Conservation (phyloP, 805 yeast genomes). For the Tetrapisispora namnaoensis region DNA sequence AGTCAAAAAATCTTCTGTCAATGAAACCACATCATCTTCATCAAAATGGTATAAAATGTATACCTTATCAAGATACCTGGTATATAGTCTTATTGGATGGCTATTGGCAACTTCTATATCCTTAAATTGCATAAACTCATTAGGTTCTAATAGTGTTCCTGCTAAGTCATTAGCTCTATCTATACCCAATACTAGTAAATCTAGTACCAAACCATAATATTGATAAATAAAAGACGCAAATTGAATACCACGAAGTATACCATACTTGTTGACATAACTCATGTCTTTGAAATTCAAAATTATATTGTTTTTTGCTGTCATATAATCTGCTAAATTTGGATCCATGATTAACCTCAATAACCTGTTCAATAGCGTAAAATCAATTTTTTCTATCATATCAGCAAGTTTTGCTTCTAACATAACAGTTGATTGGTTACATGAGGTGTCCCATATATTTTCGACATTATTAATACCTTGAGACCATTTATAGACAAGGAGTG, state of each 20-base stretch:
- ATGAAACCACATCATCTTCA: conserved; percentile 61
- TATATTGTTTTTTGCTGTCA: conserved; percentile 83
- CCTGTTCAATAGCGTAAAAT: conserved; percentile 76
- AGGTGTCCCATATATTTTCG: conserved; percentile 66
- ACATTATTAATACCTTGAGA: conserved; percentile 81
- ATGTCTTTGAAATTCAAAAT: conserved; percentile 81
- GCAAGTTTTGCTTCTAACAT: conserved; percentile 68
- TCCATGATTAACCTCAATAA: conserved; percentile 73
- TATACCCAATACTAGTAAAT: conserved; percentile 70
- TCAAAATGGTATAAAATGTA: conserved; percentile 71
- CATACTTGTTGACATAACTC: conserved; percentile 86
- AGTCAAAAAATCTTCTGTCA: conserved; percentile 63
- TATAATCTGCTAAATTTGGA: conserved; percentile 87
- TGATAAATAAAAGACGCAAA: conserved; percentile 86
- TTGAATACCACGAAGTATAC: conserved; percentile 79
- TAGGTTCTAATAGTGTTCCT: conserved; percentile 62
- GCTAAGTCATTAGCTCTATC: conserved; percentile 85
- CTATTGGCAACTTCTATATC: conserved; percentile 46
- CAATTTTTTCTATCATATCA: conserved; percentile 75
- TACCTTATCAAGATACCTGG: conserved; percentile 75
- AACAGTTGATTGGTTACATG: conserved; percentile 68
- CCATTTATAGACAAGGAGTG: conserved; percentile 86
- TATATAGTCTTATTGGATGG: conserved; percentile 72
- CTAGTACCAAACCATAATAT: conserved; percentile 79
- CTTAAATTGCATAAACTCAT: conserved; percentile 67